These are phyloP conservation scores for Colletotrichum euphorbiae DNA, from an alignment of 2,329 filamentous ascomycete species.

Conservation along the genomic window DNA sequence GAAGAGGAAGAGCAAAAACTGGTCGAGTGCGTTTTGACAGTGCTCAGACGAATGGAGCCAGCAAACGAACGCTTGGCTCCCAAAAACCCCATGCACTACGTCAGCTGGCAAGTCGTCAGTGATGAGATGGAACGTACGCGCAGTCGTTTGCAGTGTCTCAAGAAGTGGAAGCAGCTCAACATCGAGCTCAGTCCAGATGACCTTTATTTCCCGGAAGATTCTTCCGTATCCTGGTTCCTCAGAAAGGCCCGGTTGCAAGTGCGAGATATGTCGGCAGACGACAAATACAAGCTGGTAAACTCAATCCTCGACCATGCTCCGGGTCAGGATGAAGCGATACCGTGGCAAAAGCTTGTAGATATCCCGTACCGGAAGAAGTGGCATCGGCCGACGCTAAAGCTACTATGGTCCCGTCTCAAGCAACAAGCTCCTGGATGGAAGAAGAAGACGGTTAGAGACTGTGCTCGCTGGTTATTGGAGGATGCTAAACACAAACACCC, in stretches of 20 bases:
- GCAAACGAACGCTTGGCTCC: background rate
- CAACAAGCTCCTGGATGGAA: conserved; percentile 49
- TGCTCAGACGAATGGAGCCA: conserved; percentile 61
- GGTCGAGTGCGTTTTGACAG: conserved; percentile 63
- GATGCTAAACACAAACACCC: conserved; percentile 44
- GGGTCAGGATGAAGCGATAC: conserved; percentile 57
- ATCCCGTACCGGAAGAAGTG: conserved; percentile 54
- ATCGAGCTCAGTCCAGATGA: conserved; percentile 44
- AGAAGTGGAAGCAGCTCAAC: conserved; percentile 70
- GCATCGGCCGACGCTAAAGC: conserved; percentile 51
- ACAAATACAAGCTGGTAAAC: conserved; percentile 58
- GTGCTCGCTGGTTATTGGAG: conserved; percentile 51
- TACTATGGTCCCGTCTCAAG: conserved; percentile 55
- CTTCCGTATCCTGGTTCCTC: conserved; percentile 54
- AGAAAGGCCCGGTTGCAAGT: conserved; percentile 58
- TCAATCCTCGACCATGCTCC: conserved; percentile 57
- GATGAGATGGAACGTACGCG: conserved; percentile 70
- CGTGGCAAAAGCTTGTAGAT: conserved; percentile 59
- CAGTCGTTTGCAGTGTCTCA: conserved; percentile 74
- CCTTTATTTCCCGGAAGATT: conserved; percentile 18
- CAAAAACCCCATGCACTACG: conserved; percentile 46
- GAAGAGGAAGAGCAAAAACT: conserved; percentile 69
- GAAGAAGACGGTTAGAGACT: conserved; percentile 49
- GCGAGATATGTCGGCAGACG: conserved; percentile 54
- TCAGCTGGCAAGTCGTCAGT: conserved; percentile 76